A percentile compares a stretch with the other conserved stretches of the same genome.
Evolutionary conservation across 2,329 filamentous ascomycete species (phyloP).

Genomic region (Colletotrichum theobromicola): DNA sequence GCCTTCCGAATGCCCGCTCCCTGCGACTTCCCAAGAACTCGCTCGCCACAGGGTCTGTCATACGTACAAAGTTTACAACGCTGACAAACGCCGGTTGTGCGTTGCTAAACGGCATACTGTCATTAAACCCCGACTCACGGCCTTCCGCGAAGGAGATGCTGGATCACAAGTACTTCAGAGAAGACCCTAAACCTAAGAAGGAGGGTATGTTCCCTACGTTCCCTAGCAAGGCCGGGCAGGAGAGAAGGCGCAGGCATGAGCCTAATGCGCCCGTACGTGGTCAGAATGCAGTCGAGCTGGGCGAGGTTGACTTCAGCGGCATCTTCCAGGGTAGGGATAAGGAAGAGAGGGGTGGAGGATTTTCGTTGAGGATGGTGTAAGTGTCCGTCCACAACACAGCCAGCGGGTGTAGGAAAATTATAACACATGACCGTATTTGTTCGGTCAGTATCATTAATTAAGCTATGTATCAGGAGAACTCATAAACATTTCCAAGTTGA

Average conservation of each 20-base stretch:
- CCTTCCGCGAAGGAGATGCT: conserved; percentile 78
- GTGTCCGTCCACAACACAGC: neutral
- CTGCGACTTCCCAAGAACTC: conserved; percentile 69
- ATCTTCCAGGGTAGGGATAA: conserved; percentile 72
- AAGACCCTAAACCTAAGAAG: conserved; percentile 89
- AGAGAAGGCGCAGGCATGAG: conserved; percentile 73
- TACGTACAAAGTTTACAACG: conserved; percentile 81
- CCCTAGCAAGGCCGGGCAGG: conserved; percentile 91
- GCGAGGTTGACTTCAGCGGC: conserved; percentile 69
- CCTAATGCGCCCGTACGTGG: conserved; percentile 86
- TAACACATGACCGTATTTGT: neutral
- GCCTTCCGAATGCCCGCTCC: conserved; percentile 84
- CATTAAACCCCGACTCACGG: conserved; percentile 74
- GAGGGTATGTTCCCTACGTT: conserved; percentile 97
- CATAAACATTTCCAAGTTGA: conserved; percentile 14
- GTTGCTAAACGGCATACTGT: conserved; percentile 73
- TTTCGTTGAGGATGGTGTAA: conserved; percentile 65
- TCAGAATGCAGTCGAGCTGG: conserved; percentile 62
- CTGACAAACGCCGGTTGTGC: conserved; percentile 76
- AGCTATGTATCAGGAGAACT: conserved; percentile 13
- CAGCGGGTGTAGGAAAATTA: too few species aligned
- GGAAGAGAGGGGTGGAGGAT: conserved; percentile 70
- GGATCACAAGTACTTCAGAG: conserved; percentile 81
- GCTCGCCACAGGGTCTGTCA: conserved; percentile 51
- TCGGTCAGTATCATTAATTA: conserved; percentile 12